Percentiles rank a stretch among this genome's conserved stretches.
Conservation (phyloP, 495 filamentous ascomycete genomes). For the Penicillium ochrochloron region DNA sequence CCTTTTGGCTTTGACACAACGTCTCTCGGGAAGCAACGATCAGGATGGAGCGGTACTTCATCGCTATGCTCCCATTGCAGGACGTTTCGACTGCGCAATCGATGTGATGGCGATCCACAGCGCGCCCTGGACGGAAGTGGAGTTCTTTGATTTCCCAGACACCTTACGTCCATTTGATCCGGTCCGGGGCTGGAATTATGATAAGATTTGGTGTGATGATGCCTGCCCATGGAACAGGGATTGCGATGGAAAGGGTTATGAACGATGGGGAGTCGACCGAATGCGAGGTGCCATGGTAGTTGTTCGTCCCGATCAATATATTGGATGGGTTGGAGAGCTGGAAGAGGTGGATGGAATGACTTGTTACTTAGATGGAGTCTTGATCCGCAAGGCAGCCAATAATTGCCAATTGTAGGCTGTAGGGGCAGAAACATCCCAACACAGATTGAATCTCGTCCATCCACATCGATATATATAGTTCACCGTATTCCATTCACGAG, state of each 20-base stretch:
- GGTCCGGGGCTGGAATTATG: conserved; percentile 62
- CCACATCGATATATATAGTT: too few relatives aligned
- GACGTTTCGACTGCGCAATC: conserved; percentile 47
- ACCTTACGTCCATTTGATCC: conserved; percentile 58
- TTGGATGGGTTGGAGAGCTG: conserved; percentile 62
- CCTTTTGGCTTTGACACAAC: conserved; percentile 49
- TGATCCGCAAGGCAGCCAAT: conserved; percentile 15
- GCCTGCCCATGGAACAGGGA: conserved; percentile 60
- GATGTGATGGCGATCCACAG: conserved; percentile 64
- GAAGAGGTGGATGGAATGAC: conserved; percentile 54
- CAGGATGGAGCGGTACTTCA: conserved; percentile 26
- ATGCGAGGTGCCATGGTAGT: conserved; percentile 63
- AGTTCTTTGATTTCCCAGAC: conserved; percentile 63
- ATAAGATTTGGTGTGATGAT: conserved; percentile 68
- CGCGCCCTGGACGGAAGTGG: conserved; percentile 50
- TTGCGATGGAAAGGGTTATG: conserved; percentile 60
- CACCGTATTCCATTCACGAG: neutral
- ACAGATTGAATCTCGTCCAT: neutral
- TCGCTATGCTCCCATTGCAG: conserved; percentile 42
- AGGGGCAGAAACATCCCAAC: neutral
- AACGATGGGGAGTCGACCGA: conserved; percentile 61
- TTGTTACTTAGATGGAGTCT: conserved; percentile 35
- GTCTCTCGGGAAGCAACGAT: conserved; percentile 34
- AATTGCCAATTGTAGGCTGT: neutral
- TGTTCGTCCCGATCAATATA: conserved; percentile 66